A percentile compares a stretch with the other conserved stretches of the same genome.
These are phyloP conservation scores for Colletotrichum chrysophilum DNA, from an alignment of 2,329 filamentous ascomycete species.

Conservation along the genomic window DNA sequence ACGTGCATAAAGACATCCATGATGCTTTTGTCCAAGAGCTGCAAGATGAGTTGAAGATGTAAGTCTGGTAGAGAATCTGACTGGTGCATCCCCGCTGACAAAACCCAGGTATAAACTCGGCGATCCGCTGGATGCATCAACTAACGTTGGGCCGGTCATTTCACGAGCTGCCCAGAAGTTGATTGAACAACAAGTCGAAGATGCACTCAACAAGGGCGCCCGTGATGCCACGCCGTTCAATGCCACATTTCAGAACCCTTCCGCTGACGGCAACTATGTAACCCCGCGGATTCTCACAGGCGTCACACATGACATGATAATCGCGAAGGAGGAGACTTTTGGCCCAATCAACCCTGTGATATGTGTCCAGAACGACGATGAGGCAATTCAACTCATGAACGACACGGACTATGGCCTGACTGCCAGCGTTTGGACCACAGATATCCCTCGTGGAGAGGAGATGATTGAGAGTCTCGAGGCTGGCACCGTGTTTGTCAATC, in stretches of 20 bases:
- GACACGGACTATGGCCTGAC: slow-evolving; percentile 93
- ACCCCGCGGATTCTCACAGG: slow-evolving; percentile 81
- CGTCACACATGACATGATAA: slow-evolving; percentile 80
- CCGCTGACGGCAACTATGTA: slow-evolving; percentile 62
- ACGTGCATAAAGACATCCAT: neutral
- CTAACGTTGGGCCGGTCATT: slow-evolving; percentile 71
- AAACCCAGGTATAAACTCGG: slow-evolving; percentile 52
- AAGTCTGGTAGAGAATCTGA: neutral
- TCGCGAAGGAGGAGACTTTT: slow-evolving; percentile 95
- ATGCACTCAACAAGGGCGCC: slow-evolving; percentile 70
- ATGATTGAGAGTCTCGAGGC: neutral
- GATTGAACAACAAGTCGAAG: slow-evolving; percentile 66
- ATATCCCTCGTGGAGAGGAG: neutral
- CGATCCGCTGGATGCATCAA: slow-evolving; percentile 66
- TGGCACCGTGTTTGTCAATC: neutral
- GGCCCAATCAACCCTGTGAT: slow-evolving; percentile 92
- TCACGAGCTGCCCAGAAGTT: slow-evolving; percentile 64
- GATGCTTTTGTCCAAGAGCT: slow-evolving; percentile 63
- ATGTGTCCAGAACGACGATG: slow-evolving; percentile 80
- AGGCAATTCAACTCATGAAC: slow-evolving; percentile 88
- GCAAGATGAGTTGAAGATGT: slow-evolving; percentile 59
- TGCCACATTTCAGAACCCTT: slow-evolving; percentile 61
- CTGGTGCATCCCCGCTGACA: neutral
- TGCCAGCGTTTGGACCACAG: slow-evolving; percentile 85
- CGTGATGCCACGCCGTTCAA: slow-evolving; percentile 63